Evolutionary conservation across 306 rosid genomes (phyloP), one percentile per base, ranked within the genome.

Genomic region (Pyrus betulifolia): DNA sequence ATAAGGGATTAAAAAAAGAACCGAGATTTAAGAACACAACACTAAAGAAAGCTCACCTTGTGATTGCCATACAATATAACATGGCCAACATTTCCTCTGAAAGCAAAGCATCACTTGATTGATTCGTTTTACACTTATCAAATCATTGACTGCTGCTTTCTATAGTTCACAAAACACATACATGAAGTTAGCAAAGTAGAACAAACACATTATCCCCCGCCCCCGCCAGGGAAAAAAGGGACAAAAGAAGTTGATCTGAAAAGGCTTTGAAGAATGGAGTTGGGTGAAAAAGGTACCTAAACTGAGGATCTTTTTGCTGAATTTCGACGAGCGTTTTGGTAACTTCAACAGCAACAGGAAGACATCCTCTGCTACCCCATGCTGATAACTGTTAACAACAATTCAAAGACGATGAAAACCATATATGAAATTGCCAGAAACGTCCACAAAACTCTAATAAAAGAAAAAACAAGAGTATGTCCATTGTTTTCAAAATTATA

Each of bases 331-430:
- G 84, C 1, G 92, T 83, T 58, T 96, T 89, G 0, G 99, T 86
- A 64, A 89, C 87, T 51, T 92, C 93, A 15, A 95, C 73, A 6
- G 79, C 81, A 79, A 85, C 91, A 3, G 99, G 99, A 78, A 95
- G 74, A 15, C 89, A 86, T 68, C 97, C 97, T 67, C 97, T 88
- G 83, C 93, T 92, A 72, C 89, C 82, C 97, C 99, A 95, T 17
- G 92, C 72, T 2, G 92, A 84, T 60, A 95, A 81, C 99, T 95
- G 86, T 65, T 79, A 68, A 18, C 14, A 58, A 67, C 25, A 69
- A 78, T 18, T 21, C 51, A 33, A 9, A 25, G 72, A 38, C 0
- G 3, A 10, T 12, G 69, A 22, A 71, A 15, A 23, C 44, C 13
- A 66, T 12, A 9, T n/a, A 55, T 58, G 15, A 6, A 1, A 5